Evolutionary conservation across 2,329 filamentous ascomycete genomes (phyloP).

Genomic region (Calonectria pseudoturangicola): DNA sequence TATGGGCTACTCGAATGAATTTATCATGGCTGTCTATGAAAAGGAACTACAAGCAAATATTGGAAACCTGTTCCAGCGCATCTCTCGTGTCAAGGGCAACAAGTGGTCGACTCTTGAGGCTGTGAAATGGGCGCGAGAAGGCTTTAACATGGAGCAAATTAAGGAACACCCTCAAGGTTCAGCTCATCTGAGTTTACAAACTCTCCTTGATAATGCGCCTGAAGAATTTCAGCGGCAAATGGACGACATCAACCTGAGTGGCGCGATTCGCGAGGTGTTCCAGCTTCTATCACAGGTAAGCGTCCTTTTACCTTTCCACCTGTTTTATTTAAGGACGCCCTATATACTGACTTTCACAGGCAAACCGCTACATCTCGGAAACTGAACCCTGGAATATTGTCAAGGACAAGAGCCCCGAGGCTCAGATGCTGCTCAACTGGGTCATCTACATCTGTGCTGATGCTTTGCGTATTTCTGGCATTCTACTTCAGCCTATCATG

Average conservation of each 20-base stretch:
- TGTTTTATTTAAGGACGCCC: not conserved
- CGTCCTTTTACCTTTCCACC: not conserved
- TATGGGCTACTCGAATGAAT: slow-evolving; percentile 87
- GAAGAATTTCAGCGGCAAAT: slow-evolving; percentile 71
- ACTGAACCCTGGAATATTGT: slow-evolving; percentile 81
- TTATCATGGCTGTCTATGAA: slow-evolving; percentile 85
- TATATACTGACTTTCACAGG: slow-evolving; percentile 54
- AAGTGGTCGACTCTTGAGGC: slow-evolving; percentile 79
- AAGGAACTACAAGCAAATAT: slow-evolving; percentile 85
- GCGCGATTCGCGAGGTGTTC: slow-evolving; percentile 80
- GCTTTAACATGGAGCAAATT: slow-evolving; percentile 47
- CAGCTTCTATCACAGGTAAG: slow-evolving; percentile 75
- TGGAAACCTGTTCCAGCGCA: slow-evolving; percentile 86
- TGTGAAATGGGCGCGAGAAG: slow-evolving; percentile 62
- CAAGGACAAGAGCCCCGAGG: slow-evolving; percentile 59
- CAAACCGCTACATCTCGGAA: slow-evolving; percentile 71
- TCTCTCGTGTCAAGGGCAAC: slow-evolving; percentile 76
- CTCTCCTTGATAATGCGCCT: slow-evolving; percentile 47
- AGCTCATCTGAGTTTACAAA: slow-evolving; percentile 54
- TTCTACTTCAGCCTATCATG: slow-evolving; percentile 94
- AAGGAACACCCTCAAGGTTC: slow-evolving; percentile 4
- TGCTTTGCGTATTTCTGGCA: slow-evolving; percentile 84
- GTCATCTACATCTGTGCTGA: slow-evolving; percentile 84
- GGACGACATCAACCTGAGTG: slow-evolving; percentile 77
- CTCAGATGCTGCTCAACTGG: slow-evolving; percentile 68